Base-by-base conservation (phyloP, 192 early-diverging fungal species). In the Gryganskiella cystojenkinii region DNA sequence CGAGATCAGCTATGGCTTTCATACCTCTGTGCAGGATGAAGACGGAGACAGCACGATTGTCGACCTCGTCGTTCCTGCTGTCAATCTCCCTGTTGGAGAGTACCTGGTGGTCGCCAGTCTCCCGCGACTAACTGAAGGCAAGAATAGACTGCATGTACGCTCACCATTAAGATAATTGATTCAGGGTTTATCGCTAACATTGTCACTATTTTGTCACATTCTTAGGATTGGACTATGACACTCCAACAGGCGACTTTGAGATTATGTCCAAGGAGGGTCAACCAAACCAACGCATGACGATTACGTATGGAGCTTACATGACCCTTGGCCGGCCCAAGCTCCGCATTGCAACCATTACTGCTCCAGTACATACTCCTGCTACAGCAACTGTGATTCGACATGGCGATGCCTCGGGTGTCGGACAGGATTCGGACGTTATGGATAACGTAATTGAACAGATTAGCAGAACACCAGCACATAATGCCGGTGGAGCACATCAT, bases 1-100 rank as follows among this genome's bases (percentile, higher is more conserved):
- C 17, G 74, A 78, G 49, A 64, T 78, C 6, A 78, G 74, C 33
- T 78, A 78, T 22, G 74, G 74, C 45, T 78, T 78, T 43, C 61
- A 68, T 35, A 63, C 74, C 0, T 33, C 68, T 22, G 61, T 44
- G 4, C 43, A 27, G 28, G 53, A 43, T 3, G 50, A 63, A 15
- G 65, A 57, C 40, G n/a, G 42, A 13, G 31, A 25, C 3, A 49
- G 24, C 0, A 50, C 60, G 11, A 20, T 55, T 17, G 69, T 69
- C 24, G 61, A 56, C 24, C 49, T 78, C n/a, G 60, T 69, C 37
- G 66, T 78, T 8, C 74, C 74, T 15, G 74, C 59, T 9, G 68
- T 78, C 27, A 69, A 34, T 24, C 61, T 78, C 4, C 74, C 74
- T 37, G 74, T 78, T 17, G 74, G 74, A 13, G 74, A 78, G 42